Evolutionary conservation across 306 rosid genomes (phyloP).

Genomic region (Gastrolobium villosum): DNA sequence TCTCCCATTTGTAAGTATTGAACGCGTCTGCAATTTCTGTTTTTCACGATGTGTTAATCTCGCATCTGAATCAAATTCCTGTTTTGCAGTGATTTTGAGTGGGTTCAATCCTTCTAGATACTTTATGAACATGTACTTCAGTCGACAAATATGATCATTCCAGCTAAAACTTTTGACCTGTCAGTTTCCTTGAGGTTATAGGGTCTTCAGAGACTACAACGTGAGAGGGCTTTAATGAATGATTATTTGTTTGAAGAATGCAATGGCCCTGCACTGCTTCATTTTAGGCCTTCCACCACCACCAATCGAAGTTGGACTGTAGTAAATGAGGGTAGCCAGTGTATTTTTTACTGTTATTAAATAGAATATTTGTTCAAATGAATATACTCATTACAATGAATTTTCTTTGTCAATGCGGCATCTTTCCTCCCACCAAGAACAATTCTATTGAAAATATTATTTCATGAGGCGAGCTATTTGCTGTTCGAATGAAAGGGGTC

Average conservation of each 20-base stretch:
- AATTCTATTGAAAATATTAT: conserved; percentile 33
- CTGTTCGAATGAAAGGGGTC: neutral
- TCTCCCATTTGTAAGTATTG: conserved; percentile 94
- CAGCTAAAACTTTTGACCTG: conserved; percentile 59
- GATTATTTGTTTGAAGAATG: conserved; percentile 52
- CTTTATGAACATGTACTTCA: conserved; percentile 88
- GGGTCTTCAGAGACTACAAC: conserved; percentile 55
- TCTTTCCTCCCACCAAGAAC: conserved; percentile 48
- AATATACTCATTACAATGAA: conserved; percentile 58
- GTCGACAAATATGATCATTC: conserved; percentile 67
- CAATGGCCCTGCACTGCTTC: conserved; percentile 49
- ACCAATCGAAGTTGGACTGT: conserved; percentile 59
- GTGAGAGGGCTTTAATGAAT: conserved; percentile 52
- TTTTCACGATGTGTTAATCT: conserved; percentile 32
- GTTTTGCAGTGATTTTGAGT: conserved; percentile 85
- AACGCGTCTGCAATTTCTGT: conserved; percentile 41
- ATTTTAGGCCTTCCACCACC: conserved; percentile 58
- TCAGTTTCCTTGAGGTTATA: conserved; percentile 57
- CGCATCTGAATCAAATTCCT: conserved; percentile 44
- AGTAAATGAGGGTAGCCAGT: conserved; percentile 60
- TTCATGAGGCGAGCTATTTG: neutral
- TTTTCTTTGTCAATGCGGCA: conserved; percentile 49
- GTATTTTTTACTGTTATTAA: conserved; percentile 57
- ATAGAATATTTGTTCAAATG: conserved; percentile 59
- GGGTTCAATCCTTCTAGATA: conserved; percentile 99